Evolutionary conservation across 495 filamentous ascomycete species (phyloP), one percentile per base, ranked within the genome.

Genomic region (Tuber melanosporum): DNA sequence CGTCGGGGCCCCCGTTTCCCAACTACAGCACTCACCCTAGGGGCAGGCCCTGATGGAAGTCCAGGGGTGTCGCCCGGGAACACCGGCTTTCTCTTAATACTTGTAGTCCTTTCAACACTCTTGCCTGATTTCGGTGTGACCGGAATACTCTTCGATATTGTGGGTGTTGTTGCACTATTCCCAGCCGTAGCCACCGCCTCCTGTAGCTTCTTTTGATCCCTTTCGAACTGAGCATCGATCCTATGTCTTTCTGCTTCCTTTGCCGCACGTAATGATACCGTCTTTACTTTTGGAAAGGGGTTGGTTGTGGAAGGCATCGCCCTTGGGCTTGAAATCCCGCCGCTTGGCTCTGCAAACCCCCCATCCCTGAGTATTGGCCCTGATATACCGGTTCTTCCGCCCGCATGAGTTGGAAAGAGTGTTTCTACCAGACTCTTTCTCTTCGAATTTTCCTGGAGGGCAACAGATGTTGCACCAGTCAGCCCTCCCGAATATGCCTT

Each of bases 141-240:
- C 57, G 57, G 57, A 36, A 66, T 66, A 46, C 43, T 75, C 74
- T 49, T 52, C 36, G 22, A 26, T 4, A 57, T 32, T 39, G 57
- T 66, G 26, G 78, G 47, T 36, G 73, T 76, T 36, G 22, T 62
- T 20, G 36, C 42, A 17, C 42, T 72, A 20, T 39, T 6, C 12
- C 32, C 42, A 66, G 49, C n/a, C 26, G 45, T 32, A 42, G 49
- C 36, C 42, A 22, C 72, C 9, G 73, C 9, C 36, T 78, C 76
- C 44, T 71, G 42, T n/a, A 47, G 66, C 36, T 66, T 77, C 43
- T 73, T 81, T 41, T 82, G 75, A 39, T 80, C 81, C 52, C 78
- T 72, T 69, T 82, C 77, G 43, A 77, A 82, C 7, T 26, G 41
- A 14, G 81, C 81, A 62, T 79, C 80, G 20, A 82, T 77, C 47